Evolutionary conservation across 176 grass and related monocot species (phyloP).

Genomic region (Rhynchospora pubera): DNA sequence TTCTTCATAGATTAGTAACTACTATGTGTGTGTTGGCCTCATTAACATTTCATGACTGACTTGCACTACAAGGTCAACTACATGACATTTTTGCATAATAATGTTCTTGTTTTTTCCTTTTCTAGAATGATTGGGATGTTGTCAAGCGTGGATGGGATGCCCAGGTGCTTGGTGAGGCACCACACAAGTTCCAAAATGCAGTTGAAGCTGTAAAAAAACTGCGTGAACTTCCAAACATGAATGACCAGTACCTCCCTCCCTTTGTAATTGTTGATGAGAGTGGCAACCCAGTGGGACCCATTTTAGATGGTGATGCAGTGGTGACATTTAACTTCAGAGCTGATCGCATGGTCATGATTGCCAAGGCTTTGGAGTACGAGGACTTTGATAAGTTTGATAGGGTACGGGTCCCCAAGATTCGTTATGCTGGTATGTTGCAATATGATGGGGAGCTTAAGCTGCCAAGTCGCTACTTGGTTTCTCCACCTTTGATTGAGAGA

Average conservation of each 20-base stretch:
- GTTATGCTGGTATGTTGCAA: constrained; percentile 92
- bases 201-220: constrained; percentile 91
- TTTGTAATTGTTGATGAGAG: constrained; percentile 94
- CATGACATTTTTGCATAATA: background rate
- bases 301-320: constrained; percentile 92
- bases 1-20: background rate
- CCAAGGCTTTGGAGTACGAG: constrained; percentile 84
- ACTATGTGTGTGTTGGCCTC: background rate
- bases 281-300: constrained; percentile 79
- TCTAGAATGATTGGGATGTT: constrained; percentile 91
- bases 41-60: background rate
- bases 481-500: constrained; percentile 86
- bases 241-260: constrained; percentile 81
- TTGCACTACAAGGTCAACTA: background rate
- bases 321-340: constrained; percentile 93
- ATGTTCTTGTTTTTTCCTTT: background rate
- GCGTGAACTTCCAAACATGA: constrained; percentile 54
- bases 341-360: constrained; percentile 94
- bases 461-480: constrained; percentile 69
- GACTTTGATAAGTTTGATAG: constrained; percentile 95
- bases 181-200: constrained; percentile 68
- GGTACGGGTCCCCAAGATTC: constrained; percentile 76
- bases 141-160: constrained; percentile 99
- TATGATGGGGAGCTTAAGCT: constrained; percentile 94
- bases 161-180: constrained; percentile 95